Percentiles rank a stretch among this genome's conserved stretches.
These are phyloP conservation scores for Phoenix roebelenii DNA, from an alignment of 176 grass and related monocot species.

Conservation along the genomic window DNA sequence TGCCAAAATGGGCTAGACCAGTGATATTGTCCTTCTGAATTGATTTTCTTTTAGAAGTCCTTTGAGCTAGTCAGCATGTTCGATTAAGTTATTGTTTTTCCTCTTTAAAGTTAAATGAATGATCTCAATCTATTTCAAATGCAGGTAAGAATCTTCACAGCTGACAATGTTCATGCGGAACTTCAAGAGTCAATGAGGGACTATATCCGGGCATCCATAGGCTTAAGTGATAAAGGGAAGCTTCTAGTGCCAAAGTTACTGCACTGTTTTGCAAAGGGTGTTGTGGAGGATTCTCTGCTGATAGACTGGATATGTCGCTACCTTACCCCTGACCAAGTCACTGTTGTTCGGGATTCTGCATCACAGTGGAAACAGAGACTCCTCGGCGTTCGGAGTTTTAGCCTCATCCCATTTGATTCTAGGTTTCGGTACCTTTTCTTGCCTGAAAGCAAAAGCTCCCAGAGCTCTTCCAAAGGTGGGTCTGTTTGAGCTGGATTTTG, in stretches of 20 bases:
- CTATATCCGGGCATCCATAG: slow-evolving; percentile 68
- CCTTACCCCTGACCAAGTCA: slow-evolving; percentile 63
- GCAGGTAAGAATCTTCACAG: slow-evolving; percentile 81
- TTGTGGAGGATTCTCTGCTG: slow-evolving; percentile 69
- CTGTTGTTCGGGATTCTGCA: slow-evolving; percentile 4
- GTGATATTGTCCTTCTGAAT: too few species aligned
- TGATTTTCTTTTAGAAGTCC: too few species aligned
- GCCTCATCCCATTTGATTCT: background rate
- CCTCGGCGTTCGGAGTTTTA: slow-evolving; percentile 6
- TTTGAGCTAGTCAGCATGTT: too few species aligned
- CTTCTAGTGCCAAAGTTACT: slow-evolving; percentile 80
- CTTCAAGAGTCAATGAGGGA: slow-evolving; percentile 72
- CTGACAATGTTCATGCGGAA: slow-evolving; percentile 50
- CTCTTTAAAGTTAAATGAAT: too few species aligned
- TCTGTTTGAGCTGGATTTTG: slow-evolving; percentile 11
- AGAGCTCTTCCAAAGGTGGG: background rate
- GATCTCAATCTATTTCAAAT: slow-evolving; percentile 7
- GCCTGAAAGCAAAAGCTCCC: background rate
- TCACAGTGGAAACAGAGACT: slow-evolving; percentile 6
- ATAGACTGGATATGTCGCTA: slow-evolving; percentile 81
- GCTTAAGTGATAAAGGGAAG: slow-evolving; percentile 71
- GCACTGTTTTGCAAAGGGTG: slow-evolving; percentile 66
- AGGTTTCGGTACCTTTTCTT: slow-evolving; percentile 13
- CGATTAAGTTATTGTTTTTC: too few species aligned
- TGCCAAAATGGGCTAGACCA: too few species aligned